Conservation (phyloP, 2,329 filamentous ascomycete species). For the Apiospora rasikravindrae region DNA sequence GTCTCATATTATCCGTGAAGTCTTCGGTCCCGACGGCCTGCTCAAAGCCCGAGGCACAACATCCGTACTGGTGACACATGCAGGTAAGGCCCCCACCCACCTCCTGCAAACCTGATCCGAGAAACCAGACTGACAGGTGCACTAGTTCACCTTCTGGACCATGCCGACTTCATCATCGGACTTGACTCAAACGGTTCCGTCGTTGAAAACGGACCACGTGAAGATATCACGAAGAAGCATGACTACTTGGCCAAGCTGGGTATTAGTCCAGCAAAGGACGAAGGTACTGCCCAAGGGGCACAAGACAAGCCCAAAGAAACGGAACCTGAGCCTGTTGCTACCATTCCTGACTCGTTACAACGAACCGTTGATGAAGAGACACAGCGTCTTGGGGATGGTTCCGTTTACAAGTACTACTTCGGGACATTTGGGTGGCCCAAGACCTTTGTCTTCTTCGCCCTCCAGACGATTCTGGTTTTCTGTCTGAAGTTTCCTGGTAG, state of each 20-base stretch:
- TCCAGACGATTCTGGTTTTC: slow-evolving; percentile 19
- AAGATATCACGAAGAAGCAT: not conserved
- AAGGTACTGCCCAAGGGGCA: not conserved
- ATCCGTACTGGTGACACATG: slow-evolving; percentile 18
- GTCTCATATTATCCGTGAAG: slow-evolving; percentile 57
- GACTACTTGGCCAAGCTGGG: not conserved
- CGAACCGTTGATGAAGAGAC: slow-evolving; percentile 19
- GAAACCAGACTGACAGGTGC: not conserved
- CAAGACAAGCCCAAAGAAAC: not conserved
- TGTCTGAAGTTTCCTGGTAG: slow-evolving; percentile 23
- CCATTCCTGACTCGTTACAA: not conserved
- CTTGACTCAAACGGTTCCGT: not conserved
- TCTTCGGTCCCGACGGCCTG: slow-evolving; percentile 9
- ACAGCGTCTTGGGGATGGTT: slow-evolving; percentile 21
- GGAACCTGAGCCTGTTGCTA: not conserved
- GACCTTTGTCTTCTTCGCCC: slow-evolving; percentile 21
- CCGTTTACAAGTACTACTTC: slow-evolving; percentile 25
- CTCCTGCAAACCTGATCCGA: not conserved
- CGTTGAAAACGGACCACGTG: not conserved
- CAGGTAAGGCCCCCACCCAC: not conserved
- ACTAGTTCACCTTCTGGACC: slow-evolving; percentile 1
- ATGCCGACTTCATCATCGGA: slow-evolving; percentile 12
- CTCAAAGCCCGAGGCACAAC: not conserved
- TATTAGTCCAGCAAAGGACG: not conserved
- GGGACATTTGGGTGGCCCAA: slow-evolving; percentile 20